Percentiles rank a stretch among this genome's conserved stretches.
These are phyloP conservation scores for Suhomyces bokatorum DNA, from an alignment of 1,139 yeast species.

Conservation along the genomic window DNA sequence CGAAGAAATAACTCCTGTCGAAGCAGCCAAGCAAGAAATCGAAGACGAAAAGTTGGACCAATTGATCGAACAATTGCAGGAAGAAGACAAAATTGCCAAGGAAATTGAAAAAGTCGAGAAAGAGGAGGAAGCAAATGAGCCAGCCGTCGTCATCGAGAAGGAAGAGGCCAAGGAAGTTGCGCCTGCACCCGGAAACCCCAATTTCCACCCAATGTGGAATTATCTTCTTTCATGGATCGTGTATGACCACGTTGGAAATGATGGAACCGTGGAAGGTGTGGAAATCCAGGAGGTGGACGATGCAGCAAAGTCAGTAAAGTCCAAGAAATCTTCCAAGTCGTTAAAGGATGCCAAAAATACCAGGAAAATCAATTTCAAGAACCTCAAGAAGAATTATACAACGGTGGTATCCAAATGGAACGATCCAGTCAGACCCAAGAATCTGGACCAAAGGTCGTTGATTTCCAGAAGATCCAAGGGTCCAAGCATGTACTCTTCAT, in stretches of 20 bases:
- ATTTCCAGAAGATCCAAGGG: slow-evolving; percentile 2
- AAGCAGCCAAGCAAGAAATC: slow-evolving; percentile 1
- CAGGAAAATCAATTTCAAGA: slow-evolving; percentile 15
- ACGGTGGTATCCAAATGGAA: slow-evolving; percentile 35
- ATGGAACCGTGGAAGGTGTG: slow-evolving; percentile 2
- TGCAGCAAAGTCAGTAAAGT: neutral
- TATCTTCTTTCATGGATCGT: slow-evolving; percentile 40
- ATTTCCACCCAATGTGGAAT: slow-evolving; percentile 43
- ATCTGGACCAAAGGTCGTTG: neutral
- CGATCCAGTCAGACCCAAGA: slow-evolving; percentile 27
- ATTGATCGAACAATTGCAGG: slow-evolving; percentile 2
- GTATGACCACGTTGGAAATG: slow-evolving; percentile 21
- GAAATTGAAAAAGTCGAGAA: slow-evolving; percentile 1
- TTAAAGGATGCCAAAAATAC: neutral
- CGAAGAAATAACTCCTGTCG: slow-evolving; percentile 4
- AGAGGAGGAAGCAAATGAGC: neutral
- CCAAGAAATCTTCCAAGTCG: neutral
- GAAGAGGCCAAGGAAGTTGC: neutral
- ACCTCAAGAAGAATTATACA: slow-evolving; percentile 25
- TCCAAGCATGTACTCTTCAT: slow-evolving; percentile 2
- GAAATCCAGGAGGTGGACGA: slow-evolving; percentile 12
- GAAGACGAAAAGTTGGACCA: slow-evolving; percentile 6
- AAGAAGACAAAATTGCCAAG: neutral
- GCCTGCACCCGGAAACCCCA: slow-evolving; percentile 18
- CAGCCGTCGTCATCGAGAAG: neutral